These are phyloP conservation scores for Physcomitrium patens DNA, from an alignment of 225 moss, liverwort and hornwort genomes.

Conservation along the genomic window DNA sequence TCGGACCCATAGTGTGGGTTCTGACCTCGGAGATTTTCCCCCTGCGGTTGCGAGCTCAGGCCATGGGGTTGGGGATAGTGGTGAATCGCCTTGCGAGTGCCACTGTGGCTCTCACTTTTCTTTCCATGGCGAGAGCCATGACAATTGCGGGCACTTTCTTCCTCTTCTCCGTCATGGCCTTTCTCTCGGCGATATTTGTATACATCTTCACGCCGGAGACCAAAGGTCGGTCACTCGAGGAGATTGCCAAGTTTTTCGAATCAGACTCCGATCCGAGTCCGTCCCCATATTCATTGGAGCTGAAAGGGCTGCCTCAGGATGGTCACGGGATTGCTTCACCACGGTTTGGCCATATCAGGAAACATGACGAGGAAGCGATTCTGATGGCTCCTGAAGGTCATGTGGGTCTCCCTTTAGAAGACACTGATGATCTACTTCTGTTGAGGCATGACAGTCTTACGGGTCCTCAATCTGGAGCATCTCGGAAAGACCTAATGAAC, in stretches of 20 bases:
- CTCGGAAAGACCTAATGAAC: slow-evolving; percentile 57
- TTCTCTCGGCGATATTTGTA: slow-evolving; percentile 65
- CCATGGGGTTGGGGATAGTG: slow-evolving; percentile 90
- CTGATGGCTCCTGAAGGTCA: slow-evolving; percentile 59
- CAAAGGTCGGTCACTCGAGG: slow-evolving; percentile 92
- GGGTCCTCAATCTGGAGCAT: slow-evolving; percentile 37
- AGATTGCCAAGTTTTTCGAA: slow-evolving; percentile 78
- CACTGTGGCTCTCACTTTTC: slow-evolving; percentile 77
- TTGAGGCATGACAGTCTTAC: slow-evolving; percentile 63
- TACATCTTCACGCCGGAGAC: slow-evolving; percentile 81
- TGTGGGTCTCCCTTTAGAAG: slow-evolving; percentile 29
- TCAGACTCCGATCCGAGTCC: slow-evolving; percentile 42
- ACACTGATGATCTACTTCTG: slow-evolving; percentile 71
- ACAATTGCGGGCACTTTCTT: slow-evolving; percentile 76
- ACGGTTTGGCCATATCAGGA: slow-evolving; percentile 26
- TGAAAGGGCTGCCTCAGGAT: slow-evolving; percentile 36
- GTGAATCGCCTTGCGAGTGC: slow-evolving; percentile 95
- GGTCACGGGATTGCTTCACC: slow-evolving; percentile 42
- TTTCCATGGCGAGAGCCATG: slow-evolving; percentile 78
- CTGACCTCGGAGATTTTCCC: slow-evolving; percentile 93
- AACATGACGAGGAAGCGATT: slow-evolving; percentile 43
- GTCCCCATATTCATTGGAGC: slow-evolving; percentile 51
- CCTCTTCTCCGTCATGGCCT: slow-evolving; percentile 67
- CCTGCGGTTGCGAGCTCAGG: slow-evolving; percentile 87
- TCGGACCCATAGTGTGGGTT: slow-evolving; percentile 94